phyloP scores from a whole-genome alignment of 768 basidiomycete species.

The Dentipellis fragilis region DNA sequence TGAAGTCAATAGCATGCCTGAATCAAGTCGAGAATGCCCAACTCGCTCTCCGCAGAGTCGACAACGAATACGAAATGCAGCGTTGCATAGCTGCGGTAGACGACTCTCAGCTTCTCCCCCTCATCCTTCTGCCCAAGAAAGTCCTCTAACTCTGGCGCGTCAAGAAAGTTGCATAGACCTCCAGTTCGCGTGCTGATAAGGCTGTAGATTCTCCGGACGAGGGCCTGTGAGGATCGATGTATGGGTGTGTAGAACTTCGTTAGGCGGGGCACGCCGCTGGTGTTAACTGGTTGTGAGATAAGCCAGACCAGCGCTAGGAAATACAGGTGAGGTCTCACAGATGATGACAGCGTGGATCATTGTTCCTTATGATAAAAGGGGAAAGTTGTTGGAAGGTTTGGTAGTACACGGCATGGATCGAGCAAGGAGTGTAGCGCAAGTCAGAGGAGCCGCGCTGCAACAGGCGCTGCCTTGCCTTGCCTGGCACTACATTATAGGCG shows the following conservation, averaged over 20 bases:
- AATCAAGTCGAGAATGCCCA: constrained; percentile 92
- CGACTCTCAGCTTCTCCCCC: constrained; percentile 66
- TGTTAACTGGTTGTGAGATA: constrained; percentile 58
- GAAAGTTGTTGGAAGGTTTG: too few relatives aligned
- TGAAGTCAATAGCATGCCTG: constrained; percentile 47
- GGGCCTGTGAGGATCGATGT: constrained; percentile 51
- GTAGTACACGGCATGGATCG: too few relatives aligned
- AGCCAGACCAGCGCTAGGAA: neutral
- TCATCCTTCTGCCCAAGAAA: constrained; percentile 48
- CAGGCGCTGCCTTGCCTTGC: too few relatives aligned
- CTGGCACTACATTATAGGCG: too few relatives aligned
- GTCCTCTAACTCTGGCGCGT: constrained; percentile 78
- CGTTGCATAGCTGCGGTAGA: constrained; percentile 93
- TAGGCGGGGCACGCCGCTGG: constrained; percentile 74
- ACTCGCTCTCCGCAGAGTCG: constrained; percentile 91
- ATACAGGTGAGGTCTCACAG: constrained; percentile 4
- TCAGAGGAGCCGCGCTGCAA: too few relatives aligned
- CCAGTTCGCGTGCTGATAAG: constrained; percentile 75
- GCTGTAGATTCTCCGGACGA: constrained; percentile 85
- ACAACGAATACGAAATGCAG: constrained; percentile 97
- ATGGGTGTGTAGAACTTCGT: constrained; percentile 86
- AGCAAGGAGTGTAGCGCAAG: too few relatives aligned
- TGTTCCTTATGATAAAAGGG: too few relatives aligned
- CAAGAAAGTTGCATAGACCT: constrained; percentile 91
- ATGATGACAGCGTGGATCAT: constrained; percentile 16